Evolutionary conservation across 2,329 filamentous ascomycete genomes (phyloP).

Genomic region (Penicillium occitanis): DNA sequence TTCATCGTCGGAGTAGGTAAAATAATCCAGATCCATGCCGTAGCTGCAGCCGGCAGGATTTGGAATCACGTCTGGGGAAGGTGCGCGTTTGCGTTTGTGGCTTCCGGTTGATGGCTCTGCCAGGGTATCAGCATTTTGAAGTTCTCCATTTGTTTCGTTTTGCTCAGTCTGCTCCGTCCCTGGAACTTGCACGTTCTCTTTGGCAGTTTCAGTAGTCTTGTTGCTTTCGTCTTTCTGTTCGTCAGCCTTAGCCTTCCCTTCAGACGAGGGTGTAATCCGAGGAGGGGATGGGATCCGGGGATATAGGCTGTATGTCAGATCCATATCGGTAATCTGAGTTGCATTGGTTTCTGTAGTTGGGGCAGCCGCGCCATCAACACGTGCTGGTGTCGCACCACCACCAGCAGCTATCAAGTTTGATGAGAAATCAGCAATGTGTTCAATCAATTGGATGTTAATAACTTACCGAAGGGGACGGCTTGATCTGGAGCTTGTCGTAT

Average conservation of each 20-base stretch:
- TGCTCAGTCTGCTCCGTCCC: not conserved
- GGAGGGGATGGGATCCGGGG: not conserved
- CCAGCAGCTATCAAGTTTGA: slow-evolving; percentile 14
- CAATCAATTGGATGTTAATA: not conserved
- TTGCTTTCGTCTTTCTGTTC: not conserved
- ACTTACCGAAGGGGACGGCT: slow-evolving; percentile 21
- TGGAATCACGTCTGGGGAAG: slow-evolving; percentile 43
- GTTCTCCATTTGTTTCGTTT: not conserved
- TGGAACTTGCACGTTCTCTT: not conserved
- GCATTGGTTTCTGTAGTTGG: not conserved
- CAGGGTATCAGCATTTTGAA: slow-evolving; percentile 9
- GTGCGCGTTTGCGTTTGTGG: slow-evolving; percentile 43
- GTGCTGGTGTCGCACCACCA: slow-evolving; percentile 7
- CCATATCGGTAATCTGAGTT: not conserved
- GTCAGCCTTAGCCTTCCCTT: not conserved
- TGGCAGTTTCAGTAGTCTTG: not conserved
- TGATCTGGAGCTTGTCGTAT: slow-evolving; percentile 12
- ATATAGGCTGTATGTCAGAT: slow-evolving; percentile 20
- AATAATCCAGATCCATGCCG: slow-evolving; percentile 43
- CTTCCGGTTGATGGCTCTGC: slow-evolving; percentile 13
- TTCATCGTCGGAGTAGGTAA: slow-evolving; percentile 29
- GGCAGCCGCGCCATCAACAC: not conserved
- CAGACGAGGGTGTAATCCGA: not conserved
- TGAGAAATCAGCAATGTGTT: slow-evolving; percentile 3
- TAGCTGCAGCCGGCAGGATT: slow-evolving; percentile 44